Conservation (phyloP, 148 eudicot species). For the Nepenthes mirabilis region DNA sequence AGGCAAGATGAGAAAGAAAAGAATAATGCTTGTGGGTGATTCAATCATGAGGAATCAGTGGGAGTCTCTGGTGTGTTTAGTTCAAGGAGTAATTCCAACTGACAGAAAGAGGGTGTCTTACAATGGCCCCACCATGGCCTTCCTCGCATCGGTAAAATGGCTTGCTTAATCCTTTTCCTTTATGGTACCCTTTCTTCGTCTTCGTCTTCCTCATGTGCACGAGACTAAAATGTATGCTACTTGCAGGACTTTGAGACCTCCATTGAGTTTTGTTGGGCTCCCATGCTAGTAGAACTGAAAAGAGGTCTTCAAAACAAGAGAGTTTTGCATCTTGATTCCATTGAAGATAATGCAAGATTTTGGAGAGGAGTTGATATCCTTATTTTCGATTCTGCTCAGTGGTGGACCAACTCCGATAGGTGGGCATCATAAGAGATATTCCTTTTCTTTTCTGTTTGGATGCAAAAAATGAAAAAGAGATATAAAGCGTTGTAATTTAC, state of each 20-base stretch:
- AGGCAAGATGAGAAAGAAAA: slow-evolving; percentile 72
- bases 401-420: slow-evolving; percentile 78
- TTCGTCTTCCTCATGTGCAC: too few relatives aligned
- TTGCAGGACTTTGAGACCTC: slow-evolving; percentile 62
- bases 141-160: slow-evolving; percentile 30
- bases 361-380: slow-evolving; percentile 79
- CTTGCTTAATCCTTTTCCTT: not conserved
- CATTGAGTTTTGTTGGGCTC: slow-evolving; percentile 82
- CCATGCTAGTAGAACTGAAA: slow-evolving; percentile 59
- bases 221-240: not conserved
- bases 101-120: slow-evolving; percentile 48
- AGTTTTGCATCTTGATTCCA: slow-evolving; percentile 56
- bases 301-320: slow-evolving; percentile 31
- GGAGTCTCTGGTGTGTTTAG: slow-evolving; percentile 85
- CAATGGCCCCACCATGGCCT: slow-evolving; percentile 63
- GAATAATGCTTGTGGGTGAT: slow-evolving; percentile 80
- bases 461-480: too few relatives aligned
- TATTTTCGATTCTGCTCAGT: slow-evolving; percentile 79
- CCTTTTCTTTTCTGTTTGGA: not conserved
- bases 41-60: slow-evolving; percentile 91
- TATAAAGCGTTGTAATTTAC: too few relatives aligned
- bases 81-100: slow-evolving; percentile 63
- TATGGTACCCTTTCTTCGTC: not conserved
- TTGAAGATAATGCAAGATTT: slow-evolving; percentile 63
- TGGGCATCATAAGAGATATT: slow-evolving; percentile 37